These are phyloP conservation scores for Talaromyces funiculosus DNA, from an alignment of 2,329 filamentous ascomycete genomes.

Conservation along the genomic window DNA sequence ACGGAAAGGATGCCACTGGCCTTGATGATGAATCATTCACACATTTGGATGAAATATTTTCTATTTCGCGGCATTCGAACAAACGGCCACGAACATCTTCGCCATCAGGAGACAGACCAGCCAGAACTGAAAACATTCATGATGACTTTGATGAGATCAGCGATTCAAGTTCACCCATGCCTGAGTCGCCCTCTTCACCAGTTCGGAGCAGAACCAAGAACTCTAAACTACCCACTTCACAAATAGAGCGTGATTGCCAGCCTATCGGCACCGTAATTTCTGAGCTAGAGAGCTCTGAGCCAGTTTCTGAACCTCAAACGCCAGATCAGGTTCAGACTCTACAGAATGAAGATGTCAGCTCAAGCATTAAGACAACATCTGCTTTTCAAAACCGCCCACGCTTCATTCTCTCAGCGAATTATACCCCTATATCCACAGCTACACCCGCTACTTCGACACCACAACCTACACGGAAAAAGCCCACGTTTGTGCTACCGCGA, in stretches of 20 bases:
- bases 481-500: constrained; percentile 34
- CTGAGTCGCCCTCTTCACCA: neutral
- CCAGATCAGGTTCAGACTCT: constrained; percentile 18
- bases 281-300: constrained; percentile 12
- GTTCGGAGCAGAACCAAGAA: neutral
- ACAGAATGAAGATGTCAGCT: neutral
- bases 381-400: constrained; percentile 25
- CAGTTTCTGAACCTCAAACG: constrained; percentile 9
- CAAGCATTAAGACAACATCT: constrained; percentile 13
- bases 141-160: neutral
- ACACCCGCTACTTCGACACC: constrained; percentile 17
- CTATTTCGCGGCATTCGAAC: constrained; percentile 19
- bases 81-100: constrained; percentile 29
- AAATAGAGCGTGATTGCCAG: neutral
- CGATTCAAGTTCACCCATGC: neutral
- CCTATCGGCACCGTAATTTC: constrained; percentile 8
- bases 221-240: constrained; percentile 11
- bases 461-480: constrained; percentile 25
- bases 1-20: constrained; percentile 2
- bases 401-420: constrained; percentile 24
- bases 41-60: constrained; percentile 29
- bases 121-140: neutral
- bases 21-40: constrained; percentile 16
- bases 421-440: constrained; percentile 14
- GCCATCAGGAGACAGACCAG: neutral